These are phyloP conservation scores for Croton setiger DNA, from an alignment of 441 rosid genomes.

Conservation along the genomic window DNA sequence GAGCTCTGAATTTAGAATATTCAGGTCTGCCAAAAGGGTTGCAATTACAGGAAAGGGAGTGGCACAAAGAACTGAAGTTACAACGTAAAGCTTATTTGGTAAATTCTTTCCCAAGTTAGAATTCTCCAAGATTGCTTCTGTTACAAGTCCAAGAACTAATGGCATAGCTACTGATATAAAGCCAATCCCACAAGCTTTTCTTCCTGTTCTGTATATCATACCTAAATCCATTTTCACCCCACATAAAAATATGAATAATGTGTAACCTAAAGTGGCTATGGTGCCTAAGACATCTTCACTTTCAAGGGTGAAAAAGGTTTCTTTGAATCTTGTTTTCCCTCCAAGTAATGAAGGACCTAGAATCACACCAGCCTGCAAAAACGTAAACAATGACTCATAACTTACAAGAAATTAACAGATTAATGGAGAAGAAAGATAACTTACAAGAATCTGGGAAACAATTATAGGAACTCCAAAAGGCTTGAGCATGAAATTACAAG, in stretches of 20 bases:
- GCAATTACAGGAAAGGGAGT: constrained; percentile 36
- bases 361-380: constrained; percentile 1
- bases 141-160: background rate
- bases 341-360: constrained; percentile 7
- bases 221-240: constrained; percentile 35
- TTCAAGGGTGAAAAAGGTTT: background rate
- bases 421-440: background rate
- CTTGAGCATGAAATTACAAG: background rate
- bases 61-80: constrained; percentile 19
- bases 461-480: background rate
- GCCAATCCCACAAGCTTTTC: constrained; percentile 32
- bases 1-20: constrained; percentile 49
- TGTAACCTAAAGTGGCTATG: constrained; percentile 28
- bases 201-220: constrained; percentile 30
- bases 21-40: constrained; percentile 37
- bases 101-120: background rate
- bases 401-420: background rate
- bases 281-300: constrained; percentile 16
- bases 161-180: constrained; percentile 20
- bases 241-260: constrained; percentile 29
- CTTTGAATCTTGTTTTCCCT: background rate
- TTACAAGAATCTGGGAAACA: constrained; percentile 1
- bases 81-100: background rate
- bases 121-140: background rate
- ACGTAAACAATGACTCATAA: background rate